Evolutionary conservation across 1,139 yeast species (phyloP).

Genomic region (Debaryomyces psychrophilus): DNA sequence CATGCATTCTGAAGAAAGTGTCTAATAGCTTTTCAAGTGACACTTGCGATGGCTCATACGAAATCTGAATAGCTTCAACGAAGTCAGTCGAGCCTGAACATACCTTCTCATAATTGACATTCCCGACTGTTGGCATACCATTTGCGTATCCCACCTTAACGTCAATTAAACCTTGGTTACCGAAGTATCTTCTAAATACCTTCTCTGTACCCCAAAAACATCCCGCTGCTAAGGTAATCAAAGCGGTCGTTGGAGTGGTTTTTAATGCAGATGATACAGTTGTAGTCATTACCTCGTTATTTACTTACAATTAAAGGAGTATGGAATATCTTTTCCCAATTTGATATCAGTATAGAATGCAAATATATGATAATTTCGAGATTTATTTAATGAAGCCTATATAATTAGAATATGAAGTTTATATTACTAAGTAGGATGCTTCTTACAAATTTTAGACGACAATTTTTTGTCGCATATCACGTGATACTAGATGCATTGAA

Average conservation of each 20-base stretch:
- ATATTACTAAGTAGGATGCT: slow-evolving; percentile 1
- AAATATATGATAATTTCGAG: not conserved
- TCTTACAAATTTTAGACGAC: slow-evolving; percentile 1
- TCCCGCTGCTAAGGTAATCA: slow-evolving; percentile 74
- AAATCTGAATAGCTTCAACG: slow-evolving; percentile 80
- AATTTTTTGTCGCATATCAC: not conserved
- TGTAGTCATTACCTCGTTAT: slow-evolving; percentile 16
- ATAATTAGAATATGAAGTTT: not conserved
- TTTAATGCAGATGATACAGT: slow-evolving; percentile 41
- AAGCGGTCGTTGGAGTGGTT: slow-evolving; percentile 43
- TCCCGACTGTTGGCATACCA: slow-evolving; percentile 51
- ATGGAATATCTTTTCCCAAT: not conserved
- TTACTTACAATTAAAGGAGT: not conserved
- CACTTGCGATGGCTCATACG: slow-evolving; percentile 72
- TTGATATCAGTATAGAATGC: not conserved
- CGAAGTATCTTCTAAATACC: slow-evolving; percentile 69
- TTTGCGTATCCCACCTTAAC: slow-evolving; percentile 90
- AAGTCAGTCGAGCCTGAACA: slow-evolving; percentile 72
- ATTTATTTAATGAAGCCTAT: not conserved
- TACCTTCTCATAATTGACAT: slow-evolving; percentile 76
- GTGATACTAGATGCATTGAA: not conserved
- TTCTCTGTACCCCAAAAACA: slow-evolving; percentile 98
- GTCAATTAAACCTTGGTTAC: slow-evolving; percentile 67
- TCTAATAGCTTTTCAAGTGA: slow-evolving; percentile 66
- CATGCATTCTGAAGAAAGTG: slow-evolving; percentile 90